Conservation (phyloP, 2,329 filamentous ascomycete genomes). For the Epichloe sp. region DNA sequence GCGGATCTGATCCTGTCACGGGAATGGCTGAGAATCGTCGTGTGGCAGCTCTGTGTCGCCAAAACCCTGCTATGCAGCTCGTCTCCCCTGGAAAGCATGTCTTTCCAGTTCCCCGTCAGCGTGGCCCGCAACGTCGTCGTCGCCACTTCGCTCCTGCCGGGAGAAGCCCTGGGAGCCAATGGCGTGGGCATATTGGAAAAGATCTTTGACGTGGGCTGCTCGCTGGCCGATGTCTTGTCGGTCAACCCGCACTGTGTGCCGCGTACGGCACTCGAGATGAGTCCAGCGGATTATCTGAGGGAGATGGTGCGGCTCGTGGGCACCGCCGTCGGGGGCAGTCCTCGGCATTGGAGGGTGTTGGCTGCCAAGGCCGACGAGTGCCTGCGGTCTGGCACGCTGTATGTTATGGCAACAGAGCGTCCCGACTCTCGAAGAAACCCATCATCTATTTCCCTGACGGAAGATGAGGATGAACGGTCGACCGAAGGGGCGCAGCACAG, state of each 20-base stretch:
- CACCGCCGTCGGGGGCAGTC: not conserved
- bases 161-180: conserved; percentile 18
- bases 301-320: conserved; percentile 1
- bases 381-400: not conserved
- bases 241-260: conserved; percentile 1
- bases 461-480: not conserved
- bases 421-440: not conserved
- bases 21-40: conserved; percentile 16
- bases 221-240: conserved; percentile 13
- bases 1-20: conserved; percentile 15
- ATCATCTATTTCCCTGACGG: not conserved
- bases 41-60: conserved; percentile 16
- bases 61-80: conserved; percentile 9
- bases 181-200: conserved; percentile 21
- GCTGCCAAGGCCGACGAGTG: conserved; percentile 2
- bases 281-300: conserved; percentile 1
- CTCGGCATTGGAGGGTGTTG: not conserved
- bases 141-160: conserved; percentile 11
- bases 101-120: conserved; percentile 12
- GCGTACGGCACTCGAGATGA: not conserved
- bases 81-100: conserved; percentile 13
- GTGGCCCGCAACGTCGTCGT: conserved; percentile 15
- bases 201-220: conserved; percentile 21
- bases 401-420: not conserved
- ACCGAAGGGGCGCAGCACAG: no score